Evolutionary conservation across 208 protist species (phyloP).

Genomic region (Trypanosoma melophagium): DNA sequence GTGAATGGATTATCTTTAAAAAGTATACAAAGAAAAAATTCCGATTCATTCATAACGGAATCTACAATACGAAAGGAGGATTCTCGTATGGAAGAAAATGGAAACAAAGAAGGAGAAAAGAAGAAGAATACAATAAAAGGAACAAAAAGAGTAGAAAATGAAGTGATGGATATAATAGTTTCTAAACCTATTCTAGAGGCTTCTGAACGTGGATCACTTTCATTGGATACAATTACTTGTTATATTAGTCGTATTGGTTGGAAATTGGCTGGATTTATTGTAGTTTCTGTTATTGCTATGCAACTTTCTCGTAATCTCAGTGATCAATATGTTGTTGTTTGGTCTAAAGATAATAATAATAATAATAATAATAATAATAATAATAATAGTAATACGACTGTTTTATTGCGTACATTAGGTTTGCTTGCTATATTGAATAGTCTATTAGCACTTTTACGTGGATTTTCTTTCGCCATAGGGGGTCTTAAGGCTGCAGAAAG

Average conservation of each 20-base stretch:
- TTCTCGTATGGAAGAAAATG: constrained; percentile 1
- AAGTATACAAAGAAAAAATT: too few species aligned
- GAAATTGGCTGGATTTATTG: constrained; percentile 20
- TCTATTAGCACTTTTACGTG: constrained; percentile 25
- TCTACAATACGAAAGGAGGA: too few species aligned
- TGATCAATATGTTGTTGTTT: constrained; percentile 34
- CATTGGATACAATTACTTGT: constrained; percentile 22
- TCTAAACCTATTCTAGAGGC: constrained; percentile 9
- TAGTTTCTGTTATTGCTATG: constrained; percentile 25
- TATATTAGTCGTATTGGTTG: constrained; percentile 27
- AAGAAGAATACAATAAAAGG: not conserved
- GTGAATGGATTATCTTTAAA: too few species aligned
- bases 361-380: too few species aligned
- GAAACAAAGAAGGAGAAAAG: constrained; percentile 5
- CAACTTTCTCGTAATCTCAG: constrained; percentile 27
- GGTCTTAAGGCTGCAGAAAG: constrained; percentile 34
- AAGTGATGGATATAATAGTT: not conserved
- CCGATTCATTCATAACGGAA: too few species aligned
- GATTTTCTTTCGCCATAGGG: constrained; percentile 34
- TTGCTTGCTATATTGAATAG: constrained; percentile 25
- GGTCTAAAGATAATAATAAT: too few species aligned
- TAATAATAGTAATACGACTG: constrained; percentile 6
- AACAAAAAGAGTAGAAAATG: not conserved
- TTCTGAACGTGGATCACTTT: constrained; percentile 20
- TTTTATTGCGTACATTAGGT: constrained; percentile 20